phyloP scores from a whole-genome alignment of 257 asterid species.

The Przewalskia tangutica region DNA sequence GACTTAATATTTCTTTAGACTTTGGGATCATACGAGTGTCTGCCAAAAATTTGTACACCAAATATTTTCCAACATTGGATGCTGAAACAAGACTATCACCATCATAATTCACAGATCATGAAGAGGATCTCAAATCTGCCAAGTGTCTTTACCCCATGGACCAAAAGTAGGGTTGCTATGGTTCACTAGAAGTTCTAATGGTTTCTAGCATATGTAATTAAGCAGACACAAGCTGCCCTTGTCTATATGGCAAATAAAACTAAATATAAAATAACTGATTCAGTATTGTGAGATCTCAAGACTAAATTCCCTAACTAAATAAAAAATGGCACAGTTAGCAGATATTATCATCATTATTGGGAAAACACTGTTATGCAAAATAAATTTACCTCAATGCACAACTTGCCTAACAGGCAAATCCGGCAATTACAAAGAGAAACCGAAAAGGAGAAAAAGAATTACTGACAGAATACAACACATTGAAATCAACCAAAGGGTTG shows the following conservation, averaged over 20 bases:
- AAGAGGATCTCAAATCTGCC: not conserved
- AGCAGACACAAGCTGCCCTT: not conserved
- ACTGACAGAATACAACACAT: conserved; percentile 33
- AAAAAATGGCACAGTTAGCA: not conserved
- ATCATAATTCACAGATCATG: not conserved
- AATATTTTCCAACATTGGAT: not conserved
- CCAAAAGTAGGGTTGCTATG: not conserved
- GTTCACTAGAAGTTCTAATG: not conserved
- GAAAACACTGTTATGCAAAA: conserved; percentile 14
- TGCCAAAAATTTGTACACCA: not conserved
- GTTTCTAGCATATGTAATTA: not conserved
- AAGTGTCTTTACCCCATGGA: not conserved
- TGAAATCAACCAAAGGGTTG: not conserved
- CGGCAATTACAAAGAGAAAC: conserved; percentile 14
- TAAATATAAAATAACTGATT: not conserved
- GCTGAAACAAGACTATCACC: not conserved
- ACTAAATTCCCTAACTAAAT: not conserved
- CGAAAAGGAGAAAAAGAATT: conserved; percentile 17
- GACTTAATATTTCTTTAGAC: not conserved
- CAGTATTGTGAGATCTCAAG: not conserved
- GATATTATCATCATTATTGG: conserved; percentile 13
- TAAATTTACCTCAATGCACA: conserved; percentile 28
- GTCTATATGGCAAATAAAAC: not conserved
- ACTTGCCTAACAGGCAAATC: conserved; percentile 4
- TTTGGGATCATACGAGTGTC: not conserved